Base-by-base conservation (phyloP, 2,329 filamentous ascomycete genomes). In the Epichloe uncinata region DNA sequence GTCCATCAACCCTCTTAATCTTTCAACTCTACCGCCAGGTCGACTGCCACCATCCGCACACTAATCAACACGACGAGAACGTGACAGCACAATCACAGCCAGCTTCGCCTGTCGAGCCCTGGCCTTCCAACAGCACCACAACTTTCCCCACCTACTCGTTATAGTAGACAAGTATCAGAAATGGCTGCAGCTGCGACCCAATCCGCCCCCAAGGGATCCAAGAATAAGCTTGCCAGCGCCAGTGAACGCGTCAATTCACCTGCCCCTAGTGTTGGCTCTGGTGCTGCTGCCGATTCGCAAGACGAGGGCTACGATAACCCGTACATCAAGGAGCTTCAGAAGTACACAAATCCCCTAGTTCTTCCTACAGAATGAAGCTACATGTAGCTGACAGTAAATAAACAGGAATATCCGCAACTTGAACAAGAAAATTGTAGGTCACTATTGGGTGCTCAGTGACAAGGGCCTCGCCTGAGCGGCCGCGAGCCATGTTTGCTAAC, bases 381-480 rank as follows among this genome's bases (percentile, higher is more conserved):
- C 16, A 20, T 2, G 26, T 4, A 20, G 37, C 48, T 51, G 45
- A 53, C 38, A 16, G 5, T 5, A 15, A 6, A 18, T 38, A 4
- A 26, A 20, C 26, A 95, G 89, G 76, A 88, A 81, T 68, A 86
- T 96, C 60, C 89, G 91, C 63, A 95, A 93, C 68, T 73, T 93
- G 62, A 85, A 82, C 74, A 97, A 96, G 79, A 96, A 96, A 72
- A 82, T 97, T 61, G 87, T 95, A 70, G 72, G 85, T 73, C n/a
- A 22, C 22, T 26, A 20, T 12, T 11, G 18, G 18, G 15, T 50
- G 5, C 35, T 41, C 20, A n/a, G n/a, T 52, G 40, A 40, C 37
- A 38, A 52, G 36, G 47, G 18, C 26, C n/a, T 36, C 22, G 35
- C 34, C 11, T 13, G 34, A 33, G 26, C n/a, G 11, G 53, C 48